These are phyloP conservation scores for Lathyrus sativus DNA, from an alignment of 306 rosid genomes.

Conservation along the genomic window DNA sequence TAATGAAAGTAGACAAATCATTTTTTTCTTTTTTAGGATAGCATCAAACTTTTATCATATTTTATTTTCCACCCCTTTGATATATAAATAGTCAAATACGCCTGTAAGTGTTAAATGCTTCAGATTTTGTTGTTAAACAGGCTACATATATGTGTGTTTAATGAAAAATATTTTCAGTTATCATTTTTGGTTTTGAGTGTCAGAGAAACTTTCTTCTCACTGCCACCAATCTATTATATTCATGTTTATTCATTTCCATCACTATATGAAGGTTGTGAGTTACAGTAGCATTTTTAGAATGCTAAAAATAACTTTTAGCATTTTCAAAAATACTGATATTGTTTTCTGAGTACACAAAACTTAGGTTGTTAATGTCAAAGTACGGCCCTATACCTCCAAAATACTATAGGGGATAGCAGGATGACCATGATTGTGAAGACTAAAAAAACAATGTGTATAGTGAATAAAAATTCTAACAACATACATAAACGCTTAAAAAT, in stretches of 20 bases:
- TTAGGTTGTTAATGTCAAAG: no score
- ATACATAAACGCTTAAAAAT: no score
- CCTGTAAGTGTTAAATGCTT: constrained; percentile 12
- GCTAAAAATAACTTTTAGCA: no score
- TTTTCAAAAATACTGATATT: no score
- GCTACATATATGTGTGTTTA: not conserved
- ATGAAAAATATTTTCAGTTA: not conserved
- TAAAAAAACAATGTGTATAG: no score
- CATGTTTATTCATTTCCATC: not conserved
- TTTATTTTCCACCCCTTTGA: not conserved
- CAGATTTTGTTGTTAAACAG: not conserved
- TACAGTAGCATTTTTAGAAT: no score
- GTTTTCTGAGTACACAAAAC: no score
- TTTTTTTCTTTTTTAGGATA: constrained; percentile 1
- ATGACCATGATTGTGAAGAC: no score
- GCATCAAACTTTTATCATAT: not conserved
- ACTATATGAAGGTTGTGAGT: not conserved
- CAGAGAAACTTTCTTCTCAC: not conserved
- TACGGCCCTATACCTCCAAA: no score
- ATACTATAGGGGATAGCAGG: no score
- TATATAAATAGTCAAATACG: not conserved
- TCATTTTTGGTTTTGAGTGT: not conserved
- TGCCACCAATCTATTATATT: not conserved
- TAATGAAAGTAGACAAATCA: not conserved
- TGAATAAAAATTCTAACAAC: no score